A percentile compares a stretch with the other conserved stretches of the same genome.
These are phyloP conservation scores for Phyllosticta citriasiana DNA, from an alignment of 2,329 filamentous ascomycete species.

Conservation along the genomic window DNA sequence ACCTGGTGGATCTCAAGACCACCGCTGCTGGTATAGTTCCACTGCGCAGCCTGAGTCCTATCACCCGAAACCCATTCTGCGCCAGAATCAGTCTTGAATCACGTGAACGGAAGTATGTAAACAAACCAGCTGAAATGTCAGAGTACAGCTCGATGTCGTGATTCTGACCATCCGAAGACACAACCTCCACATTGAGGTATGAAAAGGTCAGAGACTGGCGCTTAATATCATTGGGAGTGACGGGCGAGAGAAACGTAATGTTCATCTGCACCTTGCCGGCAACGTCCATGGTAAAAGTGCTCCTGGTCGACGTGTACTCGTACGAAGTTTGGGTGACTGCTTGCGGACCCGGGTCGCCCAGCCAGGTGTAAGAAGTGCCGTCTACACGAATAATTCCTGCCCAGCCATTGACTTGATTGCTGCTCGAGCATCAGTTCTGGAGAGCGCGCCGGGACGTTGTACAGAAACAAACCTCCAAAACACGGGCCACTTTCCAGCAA, in stretches of 20 bases:
- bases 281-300: conserved; percentile 58
- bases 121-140: conserved; percentile 56
- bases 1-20: conserved; percentile 51
- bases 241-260: conserved; percentile 60
- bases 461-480: conserved; percentile 49
- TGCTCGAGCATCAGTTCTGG: conserved; percentile 10
- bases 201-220: conserved; percentile 62
- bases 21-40: conserved; percentile 43
- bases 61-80: conserved; percentile 65
- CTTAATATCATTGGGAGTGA: conserved; percentile 55
- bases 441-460: not conserved
- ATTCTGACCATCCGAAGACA: conserved; percentile 49
- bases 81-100: not conserved
- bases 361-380: conserved; percentile 53
- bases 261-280: conserved; percentile 52
- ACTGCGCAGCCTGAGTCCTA: conserved; percentile 44
- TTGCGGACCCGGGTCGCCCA: conserved; percentile 47
- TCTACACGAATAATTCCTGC: conserved; percentile 61
- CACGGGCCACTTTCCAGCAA: conserved; percentile 58
- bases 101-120: not conserved
- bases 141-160: conserved; percentile 63
- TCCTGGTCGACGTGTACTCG: conserved; percentile 63
- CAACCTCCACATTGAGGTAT: conserved; percentile 56
- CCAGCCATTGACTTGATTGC: conserved; percentile 53
- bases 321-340: conserved; percentile 49